Evolutionary conservation across 768 basidiomycete genomes (phyloP), one percentile per base, ranked within the genome.

Genomic region (Solioccasus polychromus): DNA sequence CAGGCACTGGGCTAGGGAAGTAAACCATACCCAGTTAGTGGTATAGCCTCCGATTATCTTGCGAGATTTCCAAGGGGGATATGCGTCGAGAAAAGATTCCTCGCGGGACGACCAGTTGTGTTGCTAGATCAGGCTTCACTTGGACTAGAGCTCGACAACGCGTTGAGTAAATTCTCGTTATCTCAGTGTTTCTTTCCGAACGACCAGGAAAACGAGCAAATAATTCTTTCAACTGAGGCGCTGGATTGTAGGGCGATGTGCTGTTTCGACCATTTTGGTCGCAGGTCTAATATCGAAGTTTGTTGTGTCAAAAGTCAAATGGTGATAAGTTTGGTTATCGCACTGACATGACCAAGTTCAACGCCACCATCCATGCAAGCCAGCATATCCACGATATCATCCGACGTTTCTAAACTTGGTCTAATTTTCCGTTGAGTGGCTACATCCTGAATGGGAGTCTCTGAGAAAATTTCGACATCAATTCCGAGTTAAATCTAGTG

Each of bases 1-100:
- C 39, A 54, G 52, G 45, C 32, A 48, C 54, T 48, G 35, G 43
- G 18, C 17, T 35, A 20, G 28, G 4, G 15, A 34, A 24, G 22
- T 30, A 24, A 47, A 24, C 24, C 36, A 53, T 30, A 24, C 56
- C 57, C 15, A 47, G 34, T 19, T 20, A 39, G 39, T 19, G 45
- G 52, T 55, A 51, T 29, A 44, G 44, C 24, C 29, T 15, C 60
- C 53, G 59, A 18, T 25, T 40, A 38, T 50, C 51, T 45, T 34
- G 54, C 8, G 25, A 20, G 37, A 25, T 35, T 26, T 31, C 39
- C 38, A 31, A 34, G 35, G 39, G 32, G 42, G 35, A 18, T n/a
- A 19, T 15, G 32, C 11, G 22, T 20, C 3, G 17, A 39, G 28
- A 29, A 26, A 31, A 46, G 42, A 25, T n/a, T 36, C 2, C n/a